These are phyloP conservation scores for Xylaria longipes DNA, from an alignment of 495 filamentous ascomycete species.

Conservation along the genomic window DNA sequence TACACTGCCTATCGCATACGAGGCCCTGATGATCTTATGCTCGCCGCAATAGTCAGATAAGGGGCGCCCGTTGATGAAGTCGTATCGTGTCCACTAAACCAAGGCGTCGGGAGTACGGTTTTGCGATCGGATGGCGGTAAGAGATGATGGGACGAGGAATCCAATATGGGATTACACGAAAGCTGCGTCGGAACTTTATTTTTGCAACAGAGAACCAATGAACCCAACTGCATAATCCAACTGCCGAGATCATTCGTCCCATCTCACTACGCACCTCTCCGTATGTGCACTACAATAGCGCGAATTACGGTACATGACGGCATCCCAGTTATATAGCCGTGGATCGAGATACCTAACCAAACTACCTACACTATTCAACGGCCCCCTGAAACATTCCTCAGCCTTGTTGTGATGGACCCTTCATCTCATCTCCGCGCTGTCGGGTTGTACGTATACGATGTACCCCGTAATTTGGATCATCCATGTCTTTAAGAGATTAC, in stretches of 20 bases:
- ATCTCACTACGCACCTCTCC: constrained; percentile 2
- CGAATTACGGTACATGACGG: neutral
- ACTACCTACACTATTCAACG: neutral
- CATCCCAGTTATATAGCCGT: neutral
- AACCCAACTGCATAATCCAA: constrained; percentile 1
- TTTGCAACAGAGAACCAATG: constrained; percentile 1
- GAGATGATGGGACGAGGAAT: neutral
- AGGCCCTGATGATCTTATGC: constrained; percentile 1
- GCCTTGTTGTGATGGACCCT: constrained; percentile 18
- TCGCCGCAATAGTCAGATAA: neutral
- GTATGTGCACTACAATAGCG: neutral
- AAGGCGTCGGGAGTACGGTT: neutral
- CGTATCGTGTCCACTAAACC: neutral
- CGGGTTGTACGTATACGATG: constrained; percentile 3
- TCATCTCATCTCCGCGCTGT: constrained; percentile 20
- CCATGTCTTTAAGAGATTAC: constrained; percentile 11
- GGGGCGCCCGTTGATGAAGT: neutral
- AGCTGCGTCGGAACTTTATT: constrained; percentile 12
- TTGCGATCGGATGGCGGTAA: constrained; percentile 6
- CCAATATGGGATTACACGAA: constrained; percentile 13
- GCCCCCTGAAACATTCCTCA: constrained; percentile 2
- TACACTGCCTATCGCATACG: neutral
- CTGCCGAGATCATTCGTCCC: constrained; percentile 16
- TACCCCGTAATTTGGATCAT: constrained; percentile 4
- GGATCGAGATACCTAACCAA: neutral